These are phyloP conservation scores for Lichtheimia corymbifera DNA, from an alignment of 371 early-diverging fungal species.

Conservation along the genomic window DNA sequence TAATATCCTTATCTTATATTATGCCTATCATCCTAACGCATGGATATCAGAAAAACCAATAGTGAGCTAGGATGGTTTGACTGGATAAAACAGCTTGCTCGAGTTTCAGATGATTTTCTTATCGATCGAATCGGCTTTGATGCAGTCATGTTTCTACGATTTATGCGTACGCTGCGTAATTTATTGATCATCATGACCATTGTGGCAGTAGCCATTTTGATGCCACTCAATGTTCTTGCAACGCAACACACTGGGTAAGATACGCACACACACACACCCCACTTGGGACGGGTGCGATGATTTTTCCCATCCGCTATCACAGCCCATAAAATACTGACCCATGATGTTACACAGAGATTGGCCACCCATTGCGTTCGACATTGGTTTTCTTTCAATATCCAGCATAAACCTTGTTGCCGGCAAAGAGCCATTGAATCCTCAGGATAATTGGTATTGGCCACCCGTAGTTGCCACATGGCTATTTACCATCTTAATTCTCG, in stretches of 20 bases:
- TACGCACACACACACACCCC: no score
- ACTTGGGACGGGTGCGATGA: neutral
- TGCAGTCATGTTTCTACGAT: constrained; percentile 77
- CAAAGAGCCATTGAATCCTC: constrained; percentile 17
- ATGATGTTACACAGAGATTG: constrained; percentile 44
- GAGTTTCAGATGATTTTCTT: constrained; percentile 57
- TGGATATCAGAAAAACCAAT: constrained; percentile 27
- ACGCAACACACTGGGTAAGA: constrained; percentile 47
- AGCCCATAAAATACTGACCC: neutral
- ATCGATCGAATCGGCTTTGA: constrained; percentile 76
- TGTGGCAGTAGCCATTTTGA: constrained; percentile 59
- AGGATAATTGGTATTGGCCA: constrained; percentile 54
- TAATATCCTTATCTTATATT: neutral
- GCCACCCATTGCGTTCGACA: constrained; percentile 40
- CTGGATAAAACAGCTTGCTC: constrained; percentile 68
- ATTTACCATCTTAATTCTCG: constrained; percentile 48
- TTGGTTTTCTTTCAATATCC: constrained; percentile 39
- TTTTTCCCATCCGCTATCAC: neutral
- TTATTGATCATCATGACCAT: constrained; percentile 58
- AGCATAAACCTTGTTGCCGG: constrained; percentile 36
- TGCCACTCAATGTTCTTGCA: constrained; percentile 64
- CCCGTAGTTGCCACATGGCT: constrained; percentile 60
- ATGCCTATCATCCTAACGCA: neutral
- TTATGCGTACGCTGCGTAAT: constrained; percentile 60
- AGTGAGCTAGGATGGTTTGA: constrained; percentile 51